phyloP scores from a whole-genome alignment of 176 grass and related monocot genomes.

The Calamus simplicifolius region DNA sequence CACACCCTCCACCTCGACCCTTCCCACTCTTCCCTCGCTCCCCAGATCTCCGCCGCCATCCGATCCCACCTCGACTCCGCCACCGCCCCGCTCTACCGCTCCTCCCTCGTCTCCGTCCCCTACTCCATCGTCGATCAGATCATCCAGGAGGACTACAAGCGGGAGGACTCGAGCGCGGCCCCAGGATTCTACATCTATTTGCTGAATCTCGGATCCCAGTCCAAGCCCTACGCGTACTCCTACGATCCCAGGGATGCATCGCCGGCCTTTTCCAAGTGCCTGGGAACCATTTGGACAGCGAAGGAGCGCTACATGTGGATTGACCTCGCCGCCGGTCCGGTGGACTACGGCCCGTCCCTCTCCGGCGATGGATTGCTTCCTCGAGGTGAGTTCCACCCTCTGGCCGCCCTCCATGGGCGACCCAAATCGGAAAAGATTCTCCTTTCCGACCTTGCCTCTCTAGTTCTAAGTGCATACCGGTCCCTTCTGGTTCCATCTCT shows the following conservation, averaged over 20 bases:
- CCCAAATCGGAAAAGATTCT: conserved; percentile 59
- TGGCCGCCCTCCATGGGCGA: conserved; percentile 73
- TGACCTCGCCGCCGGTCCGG: conserved; percentile 71
- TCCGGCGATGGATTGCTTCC: conserved; percentile 83
- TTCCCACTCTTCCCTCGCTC: conserved; percentile 20
- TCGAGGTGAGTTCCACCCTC: conserved; percentile 88
- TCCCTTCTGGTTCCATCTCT: conserved; percentile 65
- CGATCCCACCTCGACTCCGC: conserved; percentile 5
- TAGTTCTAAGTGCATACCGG: conserved; percentile 73
- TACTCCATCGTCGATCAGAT: conserved; percentile 60
- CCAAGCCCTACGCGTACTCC: conserved; percentile 63
- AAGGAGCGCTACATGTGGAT: conserved; percentile 96
- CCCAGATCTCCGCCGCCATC: conserved; percentile 14
- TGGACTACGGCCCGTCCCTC: conserved; percentile 79
- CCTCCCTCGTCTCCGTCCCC: conserved; percentile 48
- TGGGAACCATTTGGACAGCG: conserved; percentile 69
- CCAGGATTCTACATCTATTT: conserved; percentile 83
- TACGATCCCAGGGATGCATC: conserved; percentile 32
- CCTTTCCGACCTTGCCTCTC: conserved; percentile 54
- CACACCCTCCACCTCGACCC: conserved; percentile 38
- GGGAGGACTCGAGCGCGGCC: conserved; percentile 24
- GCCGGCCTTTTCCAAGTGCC: conserved; percentile 57
- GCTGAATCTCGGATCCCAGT: conserved; percentile 56
- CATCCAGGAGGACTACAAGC: conserved; percentile 48
- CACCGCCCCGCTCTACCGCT: conserved; percentile 23